Base-by-base conservation (phyloP, 2,329 filamentous ascomycete species). In the Didymella exigua region DNA sequence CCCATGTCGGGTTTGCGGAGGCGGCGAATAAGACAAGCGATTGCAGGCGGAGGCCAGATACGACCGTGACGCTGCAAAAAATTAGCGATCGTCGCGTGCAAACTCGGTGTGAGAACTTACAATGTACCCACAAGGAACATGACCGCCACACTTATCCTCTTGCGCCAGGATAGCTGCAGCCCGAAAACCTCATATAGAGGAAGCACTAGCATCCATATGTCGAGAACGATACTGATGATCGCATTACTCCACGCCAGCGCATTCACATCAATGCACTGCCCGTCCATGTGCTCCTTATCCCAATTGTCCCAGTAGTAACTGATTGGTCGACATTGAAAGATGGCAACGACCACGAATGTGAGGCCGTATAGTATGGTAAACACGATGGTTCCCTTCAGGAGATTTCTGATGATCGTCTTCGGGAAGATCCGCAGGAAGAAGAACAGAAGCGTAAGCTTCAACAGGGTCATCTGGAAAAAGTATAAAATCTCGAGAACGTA, bases 11-110 rank as follows among this genome's bases (percentile, higher is more conserved):
- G 58, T 81, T 80, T 1, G 59, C 38, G 2, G 78, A 78, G 30
- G 65, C 70, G 9, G 74, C 75, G 56, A 81, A 80, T 37, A 66
- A 57, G 41, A 80, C 72, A 16, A 81, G 71, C 6, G 75, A 76
- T 10, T 72, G 68, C 3, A 81, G 67, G n/a, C 78, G 77, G 24
- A 81, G 63, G 42, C 77, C 73, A 43, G 77, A 79, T 27, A 80
- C 71, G 19, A 80, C 54, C 2, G 77, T 79, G 41, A 79, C 75
- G 27, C 50, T 58, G 60, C 29, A 5, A 70, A 74, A 7, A 1
- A n/a, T 55, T 36, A 46, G 36, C 13, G 21, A 33, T 60, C 69
- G 14, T 14, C 26, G 9, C n/a, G 2, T 2, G 5, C 3, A 77
- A 76, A 70, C 5, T 65, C 62, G 2, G 76, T 2, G 18, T 59